Percentiles rank a stretch among this genome's conserved stretches.
Evolutionary conservation across 106 monocot species (phyloP).

Genomic region (Dendrobium nobile): DNA sequence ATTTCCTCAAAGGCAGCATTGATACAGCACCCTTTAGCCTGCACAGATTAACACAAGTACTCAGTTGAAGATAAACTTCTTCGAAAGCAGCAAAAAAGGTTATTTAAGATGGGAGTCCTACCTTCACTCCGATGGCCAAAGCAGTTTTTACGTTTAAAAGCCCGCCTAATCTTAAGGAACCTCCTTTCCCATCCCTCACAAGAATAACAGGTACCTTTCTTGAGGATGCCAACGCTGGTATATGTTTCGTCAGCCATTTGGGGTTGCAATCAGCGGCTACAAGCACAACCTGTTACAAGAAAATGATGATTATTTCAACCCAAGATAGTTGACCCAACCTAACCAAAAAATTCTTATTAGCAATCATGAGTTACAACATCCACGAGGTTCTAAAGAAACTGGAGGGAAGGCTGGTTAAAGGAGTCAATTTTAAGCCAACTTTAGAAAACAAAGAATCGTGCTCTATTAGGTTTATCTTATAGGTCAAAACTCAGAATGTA

Average conservation of each 20-base stretch:
- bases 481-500: too few relatives aligned
- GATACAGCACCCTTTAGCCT: constrained; percentile 60
- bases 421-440: too few relatives aligned
- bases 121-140: constrained; percentile 85
- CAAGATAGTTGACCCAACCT: too few relatives aligned
- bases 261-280: constrained; percentile 78
- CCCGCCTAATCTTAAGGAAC: constrained; percentile 72
- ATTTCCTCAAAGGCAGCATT: constrained; percentile 42
- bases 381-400: too few relatives aligned
- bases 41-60: neutral
- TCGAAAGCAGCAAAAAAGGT: neutral
- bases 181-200: constrained; percentile 62
- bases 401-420: too few relatives aligned
- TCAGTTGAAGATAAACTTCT: neutral
- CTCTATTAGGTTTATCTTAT: too few relatives aligned
- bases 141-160: constrained; percentile 82
- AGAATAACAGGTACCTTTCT: constrained; percentile 58
- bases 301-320: neutral
- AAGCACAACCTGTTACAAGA: constrained; percentile 49
- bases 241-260: constrained; percentile 60
- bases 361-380: too few relatives aligned
- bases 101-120: constrained; percentile 7
- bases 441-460: too few relatives aligned
- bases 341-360: too few relatives aligned
- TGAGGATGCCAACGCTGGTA: constrained; percentile 62